Base-by-base conservation (phyloP, 164 flowering plant species). In the Kingdonia uniflora region DNA sequence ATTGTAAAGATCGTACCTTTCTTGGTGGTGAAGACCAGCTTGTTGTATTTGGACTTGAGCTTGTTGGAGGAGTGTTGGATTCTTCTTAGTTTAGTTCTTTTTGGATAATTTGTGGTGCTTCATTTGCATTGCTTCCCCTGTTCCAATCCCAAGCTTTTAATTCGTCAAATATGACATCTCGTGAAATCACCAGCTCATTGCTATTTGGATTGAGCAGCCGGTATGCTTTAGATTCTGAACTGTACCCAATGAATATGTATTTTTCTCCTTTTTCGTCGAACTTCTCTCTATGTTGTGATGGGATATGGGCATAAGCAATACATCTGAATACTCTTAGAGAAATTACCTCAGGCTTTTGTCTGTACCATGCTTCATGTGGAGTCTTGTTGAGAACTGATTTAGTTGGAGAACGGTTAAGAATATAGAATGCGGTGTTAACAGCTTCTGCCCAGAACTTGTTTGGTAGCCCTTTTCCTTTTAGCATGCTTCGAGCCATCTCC, bases 81-180 rank as follows among this genome's bases (percentile, higher is more conserved):
- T 47, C 42, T 12, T 15, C n/a, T 39, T 24, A 8, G 2, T 11
- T 19, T 49, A 19, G 3, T 19, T 48, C 60, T 15, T 40, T 45
- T 38, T 38, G 24, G n/a, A 39, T 15, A 40, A 23, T 7, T 14
- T 1, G 10, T 24, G 47, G 24, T 11, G n/a, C 13, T 39, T 25
- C 16, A 4, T 20, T 25, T 2, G 22, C 23, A 1, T 14, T 11
- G n/a, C 17, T 29, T 14, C 20, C 43, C 15, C 11, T 19, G 1
- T 51, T 42, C 51, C 50, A 33, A 3, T 20, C 21, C 51, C 51
- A 51, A 10, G 51, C 26, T 14, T 20, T 19, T 11, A 33, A 5
- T 19, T 52, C 56, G 26, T 59, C 39, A 44, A 44, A 59, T 11
- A 59, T 43, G 7, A 42, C 56, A 43, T 59, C 56, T 50, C 10